Conservation (phyloP, 805 yeast species). For the Schwanniomyces pseudopolymorphus region DNA sequence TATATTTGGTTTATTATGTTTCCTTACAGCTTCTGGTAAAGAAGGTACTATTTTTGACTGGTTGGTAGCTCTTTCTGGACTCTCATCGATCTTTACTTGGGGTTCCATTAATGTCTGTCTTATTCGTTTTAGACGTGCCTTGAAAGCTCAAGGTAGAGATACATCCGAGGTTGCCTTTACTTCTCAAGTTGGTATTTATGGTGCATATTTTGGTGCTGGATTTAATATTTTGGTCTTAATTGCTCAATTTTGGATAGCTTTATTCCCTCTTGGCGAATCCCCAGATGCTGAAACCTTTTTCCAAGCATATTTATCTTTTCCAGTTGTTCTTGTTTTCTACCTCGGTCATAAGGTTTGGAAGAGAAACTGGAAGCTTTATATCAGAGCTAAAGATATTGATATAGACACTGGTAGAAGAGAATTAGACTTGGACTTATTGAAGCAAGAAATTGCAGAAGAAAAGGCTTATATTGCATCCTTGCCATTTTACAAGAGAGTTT, state of each 20-base stretch:
- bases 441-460: constrained; percentile 42
- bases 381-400: constrained; percentile 33
- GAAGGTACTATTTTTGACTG: constrained; percentile 44
- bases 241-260: constrained; percentile 82
- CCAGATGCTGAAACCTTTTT: constrained; percentile 63
- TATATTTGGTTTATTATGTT: constrained; percentile 43
- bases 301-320: constrained; percentile 62
- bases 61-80: constrained; percentile 50
- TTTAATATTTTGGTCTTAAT: constrained; percentile 61
- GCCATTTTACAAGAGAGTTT: constrained; percentile 35
- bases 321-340: constrained; percentile 58
- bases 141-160: constrained; percentile 65
- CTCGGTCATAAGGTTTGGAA: constrained; percentile 57
- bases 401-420: constrained; percentile 40
- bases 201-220: constrained; percentile 61
- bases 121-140: constrained; percentile 56
- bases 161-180: constrained; percentile 65
- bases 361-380: constrained; percentile 29
- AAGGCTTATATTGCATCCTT: constrained; percentile 29
- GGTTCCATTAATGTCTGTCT: constrained; percentile 44
- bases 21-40: constrained; percentile 42
- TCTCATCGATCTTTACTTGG: constrained; percentile 52
- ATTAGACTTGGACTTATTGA: constrained; percentile 37
- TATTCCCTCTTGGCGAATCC: constrained; percentile 59
- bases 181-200: constrained; percentile 66